These are phyloP conservation scores for Blastobotrys americana DNA, from an alignment of 805 yeast genomes.

Conservation along the genomic window DNA sequence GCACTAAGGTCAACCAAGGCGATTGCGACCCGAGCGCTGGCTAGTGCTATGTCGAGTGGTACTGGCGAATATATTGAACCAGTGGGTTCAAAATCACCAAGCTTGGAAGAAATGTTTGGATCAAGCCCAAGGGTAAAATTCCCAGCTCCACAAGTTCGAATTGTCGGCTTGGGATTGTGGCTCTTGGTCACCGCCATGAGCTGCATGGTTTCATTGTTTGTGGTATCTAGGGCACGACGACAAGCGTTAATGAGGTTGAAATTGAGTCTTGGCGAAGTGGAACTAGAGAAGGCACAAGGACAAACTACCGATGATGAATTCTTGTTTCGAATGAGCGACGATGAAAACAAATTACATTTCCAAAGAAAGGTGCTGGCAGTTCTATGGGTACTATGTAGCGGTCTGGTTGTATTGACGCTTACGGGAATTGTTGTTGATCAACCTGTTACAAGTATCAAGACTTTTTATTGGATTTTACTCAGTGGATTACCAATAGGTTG, in stretches of 20 bases:
- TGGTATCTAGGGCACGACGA: background rate
- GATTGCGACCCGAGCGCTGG: too few species aligned
- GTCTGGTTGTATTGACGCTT: background rate
- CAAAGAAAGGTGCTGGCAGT: constrained; percentile 1
- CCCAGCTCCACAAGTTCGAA: background rate
- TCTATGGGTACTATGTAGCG: background rate
- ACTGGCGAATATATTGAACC: too few species aligned
- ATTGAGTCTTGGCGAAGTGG: background rate
- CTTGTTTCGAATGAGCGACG: background rate
- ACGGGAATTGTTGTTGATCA: background rate
- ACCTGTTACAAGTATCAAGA: background rate
- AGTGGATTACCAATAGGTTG: background rate
- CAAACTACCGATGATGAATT: background rate
- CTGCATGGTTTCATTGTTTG: background rate
- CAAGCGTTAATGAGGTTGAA: background rate
- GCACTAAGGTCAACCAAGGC: too few species aligned
- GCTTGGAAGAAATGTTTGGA: background rate
- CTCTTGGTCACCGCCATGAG: background rate
- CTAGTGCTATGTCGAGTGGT: too few species aligned
- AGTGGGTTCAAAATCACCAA: background rate
- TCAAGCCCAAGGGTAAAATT: background rate
- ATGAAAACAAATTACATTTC: constrained; percentile 1
- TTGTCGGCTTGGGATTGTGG: background rate
- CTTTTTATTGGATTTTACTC: background rate
- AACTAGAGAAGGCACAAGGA: background rate